Conservation (phyloP, 768 basidiomycete species). For the Dioszegia hungarica region DNA sequence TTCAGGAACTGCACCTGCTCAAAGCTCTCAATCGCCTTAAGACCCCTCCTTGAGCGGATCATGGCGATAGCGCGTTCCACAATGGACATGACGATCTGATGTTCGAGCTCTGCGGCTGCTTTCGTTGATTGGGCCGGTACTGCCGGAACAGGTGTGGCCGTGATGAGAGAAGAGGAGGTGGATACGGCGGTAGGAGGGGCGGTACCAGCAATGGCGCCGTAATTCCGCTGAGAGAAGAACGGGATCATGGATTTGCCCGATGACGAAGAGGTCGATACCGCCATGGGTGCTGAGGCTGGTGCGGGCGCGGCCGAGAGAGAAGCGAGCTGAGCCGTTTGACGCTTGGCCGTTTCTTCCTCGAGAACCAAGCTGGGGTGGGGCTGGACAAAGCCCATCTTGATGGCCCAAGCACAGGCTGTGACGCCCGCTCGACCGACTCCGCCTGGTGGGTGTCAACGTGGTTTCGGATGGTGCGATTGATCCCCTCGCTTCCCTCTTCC, state of each 20-base stretch:
- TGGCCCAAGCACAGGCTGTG: conserved; percentile 84
- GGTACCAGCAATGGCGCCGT: background rate
- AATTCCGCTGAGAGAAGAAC: background rate
- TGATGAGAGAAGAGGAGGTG: background rate
- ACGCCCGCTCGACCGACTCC: conserved; percentile 91
- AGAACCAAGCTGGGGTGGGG: conserved; percentile 53
- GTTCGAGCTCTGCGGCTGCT: conserved; percentile 34
- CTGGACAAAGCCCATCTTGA: conserved; percentile 84
- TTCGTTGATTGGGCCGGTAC: too few relatives aligned
- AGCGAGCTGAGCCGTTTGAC: too few relatives aligned
- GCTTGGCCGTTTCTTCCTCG: conserved; percentile 17
- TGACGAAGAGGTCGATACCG: background rate
- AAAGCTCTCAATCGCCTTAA: conserved; percentile 89
- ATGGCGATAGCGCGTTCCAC: conserved; percentile 70
- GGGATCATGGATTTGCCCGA: background rate
- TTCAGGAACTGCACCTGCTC: conserved; percentile 66
- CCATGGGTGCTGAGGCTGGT: background rate
- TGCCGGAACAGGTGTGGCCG: background rate
- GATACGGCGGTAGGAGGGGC: background rate
- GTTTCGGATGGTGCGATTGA: background rate
- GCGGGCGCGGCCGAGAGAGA: background rate
- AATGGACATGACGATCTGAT: conserved; percentile 56
- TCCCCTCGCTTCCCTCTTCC: background rate
- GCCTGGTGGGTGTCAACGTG: conserved; percentile 19
- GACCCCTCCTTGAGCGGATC: conserved; percentile 68